phyloP scores from a whole-genome alignment of 1,139 yeast genomes.

The Hyphopichia buzzinii region DNA sequence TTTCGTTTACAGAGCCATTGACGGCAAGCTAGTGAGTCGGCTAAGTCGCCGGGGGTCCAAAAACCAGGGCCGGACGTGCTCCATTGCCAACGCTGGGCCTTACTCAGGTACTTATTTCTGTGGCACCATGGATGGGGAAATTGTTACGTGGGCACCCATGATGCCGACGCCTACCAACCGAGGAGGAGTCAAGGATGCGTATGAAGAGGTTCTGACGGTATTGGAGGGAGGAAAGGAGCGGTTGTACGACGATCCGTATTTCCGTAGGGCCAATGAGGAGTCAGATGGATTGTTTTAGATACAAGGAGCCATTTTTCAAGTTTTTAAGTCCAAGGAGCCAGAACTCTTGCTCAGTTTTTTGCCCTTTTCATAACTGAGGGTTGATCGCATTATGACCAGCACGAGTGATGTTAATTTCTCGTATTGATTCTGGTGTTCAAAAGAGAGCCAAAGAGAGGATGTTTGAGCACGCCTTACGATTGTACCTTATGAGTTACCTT shows the following conservation, averaged over 20 bases:
- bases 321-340: too few species aligned
- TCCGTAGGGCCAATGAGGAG: background rate
- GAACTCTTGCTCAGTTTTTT: too few species aligned
- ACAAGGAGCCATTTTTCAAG: too few species aligned
- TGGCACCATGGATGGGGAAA: conserved; percentile 61
- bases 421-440: too few species aligned
- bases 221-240: background rate
- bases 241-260: background rate
- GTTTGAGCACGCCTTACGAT: too few species aligned
- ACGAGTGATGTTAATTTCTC: too few species aligned
- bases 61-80: conserved; percentile 41
- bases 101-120: conserved; percentile 44
- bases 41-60: conserved; percentile 38
- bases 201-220: conserved; percentile 5
- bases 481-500: too few species aligned
- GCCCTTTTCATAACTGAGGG: too few species aligned
- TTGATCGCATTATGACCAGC: too few species aligned
- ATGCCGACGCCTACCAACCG: conserved; percentile 15
- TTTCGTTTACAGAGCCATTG: conserved; percentile 57
- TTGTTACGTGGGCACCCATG: conserved; percentile 49
- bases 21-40: conserved; percentile 62
- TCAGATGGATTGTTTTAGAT: too few species aligned
- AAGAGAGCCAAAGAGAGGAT: too few species aligned
- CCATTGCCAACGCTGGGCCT: conserved; percentile 50
- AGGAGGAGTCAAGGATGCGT: conserved; percentile 10